Base-by-base conservation (phyloP, 768 basidiomycete genomes). In the Tylopilus intermedius region DNA sequence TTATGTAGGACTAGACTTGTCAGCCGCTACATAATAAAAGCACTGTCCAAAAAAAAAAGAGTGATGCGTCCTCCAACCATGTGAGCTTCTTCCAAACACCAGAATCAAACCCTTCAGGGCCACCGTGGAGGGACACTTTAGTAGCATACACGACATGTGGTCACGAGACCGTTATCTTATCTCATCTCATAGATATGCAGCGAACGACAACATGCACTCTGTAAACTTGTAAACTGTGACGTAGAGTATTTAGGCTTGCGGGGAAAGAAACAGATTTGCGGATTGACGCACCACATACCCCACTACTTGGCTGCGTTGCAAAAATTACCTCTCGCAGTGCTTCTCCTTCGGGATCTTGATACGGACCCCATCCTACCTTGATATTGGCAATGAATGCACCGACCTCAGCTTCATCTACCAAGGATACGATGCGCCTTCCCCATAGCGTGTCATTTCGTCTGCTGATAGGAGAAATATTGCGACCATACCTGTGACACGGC, bases 371-470 rank as follows among this genome's bases (percentile, higher is more conserved):
- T 4, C 69, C 70, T n/a, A 70, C 70, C 62, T 74, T 79, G 15
- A 94, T 71, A 57, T 75, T 74, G 55, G 71, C 62, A 42, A 92
- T 84, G 66, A 94, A 94, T 8, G 61, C 55, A 0, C 78, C 75
- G 2, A 88, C 87, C 42, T 79, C 61, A 18, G 72, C 67, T 62
- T 86, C 84, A 7, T 80, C 76, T 14, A 94, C 84, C 18, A 94
- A 77, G 7, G 88, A 90, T 22, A 94, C 86, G 0, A 86, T 88
- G 62, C 90, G 93, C 5, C 92, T 91, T 35, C 93, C 93, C 91
- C 91, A 95, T 4, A 42, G 13, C 26, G 2, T 18, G 39, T 54
- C 18, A 2, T 38, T 27, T 8, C 22, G 2, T 13, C 9, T 11
- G 4, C 15, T 11, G 11, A 52, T 4, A 33, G 13, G 9, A 44